Evolutionary conservation across 2,329 filamentous ascomycete species (phyloP).

Genomic region (Colletotrichum magnum): DNA sequence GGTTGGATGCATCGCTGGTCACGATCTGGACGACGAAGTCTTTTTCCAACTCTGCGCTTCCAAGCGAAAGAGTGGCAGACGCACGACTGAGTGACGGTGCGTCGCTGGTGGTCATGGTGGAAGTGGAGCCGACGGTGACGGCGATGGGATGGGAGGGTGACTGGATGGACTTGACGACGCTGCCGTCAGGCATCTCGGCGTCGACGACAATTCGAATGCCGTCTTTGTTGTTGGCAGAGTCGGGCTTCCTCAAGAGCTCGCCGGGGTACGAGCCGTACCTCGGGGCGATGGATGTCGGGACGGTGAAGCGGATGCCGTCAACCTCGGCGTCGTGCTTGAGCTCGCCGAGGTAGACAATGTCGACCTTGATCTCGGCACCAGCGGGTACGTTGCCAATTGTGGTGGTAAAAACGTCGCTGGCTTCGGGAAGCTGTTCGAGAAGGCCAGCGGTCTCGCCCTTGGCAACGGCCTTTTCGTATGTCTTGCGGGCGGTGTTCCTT

Average conservation of each 20-base stretch:
- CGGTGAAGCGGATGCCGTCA: conserved; percentile 77
- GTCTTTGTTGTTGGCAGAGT: conserved; percentile 26
- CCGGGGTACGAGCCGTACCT: conserved; percentile 70
- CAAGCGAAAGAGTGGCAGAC: conserved; percentile 71
- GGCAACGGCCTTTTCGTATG: conserved; percentile 71
- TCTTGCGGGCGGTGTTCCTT: conserved; percentile 70
- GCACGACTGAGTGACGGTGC: conserved; percentile 70
- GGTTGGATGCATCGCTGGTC: conserved; percentile 71
- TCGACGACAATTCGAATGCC: conserved; percentile 51
- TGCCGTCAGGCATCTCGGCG: conserved; percentile 63
- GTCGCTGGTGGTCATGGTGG: conserved; percentile 55
- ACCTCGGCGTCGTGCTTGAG: conserved; percentile 79
- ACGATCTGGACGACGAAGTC: conserved; percentile 79
- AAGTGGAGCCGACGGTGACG: conserved; percentile 73
- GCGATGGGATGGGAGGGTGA: conserved; percentile 79
- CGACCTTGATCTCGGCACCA: conserved; percentile 68
- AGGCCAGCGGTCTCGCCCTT: conserved; percentile 75
- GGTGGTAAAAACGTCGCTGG: conserved; percentile 77
- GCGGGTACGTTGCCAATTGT: conserved; percentile 77
- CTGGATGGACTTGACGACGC: conserved; percentile 72
- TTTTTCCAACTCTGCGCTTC: conserved; percentile 66
- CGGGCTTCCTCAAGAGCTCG: conserved; percentile 45
- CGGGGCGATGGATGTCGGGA: conserved; percentile 77
- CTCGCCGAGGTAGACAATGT: conserved; percentile 78
- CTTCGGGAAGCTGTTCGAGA: conserved; percentile 71